Base-by-base conservation (phyloP, 257 asterid genomes). In the Plantago elongata region DNA sequence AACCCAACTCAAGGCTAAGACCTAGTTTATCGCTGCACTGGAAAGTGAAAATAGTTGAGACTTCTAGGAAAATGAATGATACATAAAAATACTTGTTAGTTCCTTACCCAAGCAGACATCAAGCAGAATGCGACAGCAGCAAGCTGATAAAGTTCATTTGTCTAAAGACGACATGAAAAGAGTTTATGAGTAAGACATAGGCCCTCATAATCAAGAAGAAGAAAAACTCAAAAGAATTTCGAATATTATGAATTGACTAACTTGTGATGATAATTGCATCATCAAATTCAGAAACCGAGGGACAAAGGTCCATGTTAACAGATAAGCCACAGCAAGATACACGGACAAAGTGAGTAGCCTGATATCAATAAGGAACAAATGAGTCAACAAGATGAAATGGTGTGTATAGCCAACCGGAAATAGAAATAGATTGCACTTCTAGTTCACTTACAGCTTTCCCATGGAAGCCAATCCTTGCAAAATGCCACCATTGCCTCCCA, bases 1-100 rank as follows among this genome's bases (percentile, higher is more conserved):
- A 93, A 66, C 99, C 99, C 97, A 93, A 74, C 74, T 93, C 99
- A 64, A 93, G 77, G 79, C 99, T 93, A 64, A 89, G 92, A 68
- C 97, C 99, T 13, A 93, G 87, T 85, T 89, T 93, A 79, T 93
- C 97, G 66, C 97, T 89, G 80, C 94, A 83, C 97, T 89, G 99
- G 66, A 93, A 75, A 66, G 13, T 78, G 58, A 70, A 55, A 71
- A n/a, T 52, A 62, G 50, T 62, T 57, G 56, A 69, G 14, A 50
- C 65, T 44, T 61, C 34, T 75, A 37, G 0, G 58, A 13, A 57
- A 37, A 38, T 30, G 27, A 54, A 54, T 54, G 29, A 11, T n/a
- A 27, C 13, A 18, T 54, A 11, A 22, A 54, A 27, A 16, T 40
- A 18, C 11, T 54, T 11, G 18, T 18, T 4, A 10, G 43, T 27